Evolutionary conservation across 2,329 filamentous ascomycete species (phyloP), one percentile per base, ranked within the genome.

Genomic region (Helotiales sp.): DNA sequence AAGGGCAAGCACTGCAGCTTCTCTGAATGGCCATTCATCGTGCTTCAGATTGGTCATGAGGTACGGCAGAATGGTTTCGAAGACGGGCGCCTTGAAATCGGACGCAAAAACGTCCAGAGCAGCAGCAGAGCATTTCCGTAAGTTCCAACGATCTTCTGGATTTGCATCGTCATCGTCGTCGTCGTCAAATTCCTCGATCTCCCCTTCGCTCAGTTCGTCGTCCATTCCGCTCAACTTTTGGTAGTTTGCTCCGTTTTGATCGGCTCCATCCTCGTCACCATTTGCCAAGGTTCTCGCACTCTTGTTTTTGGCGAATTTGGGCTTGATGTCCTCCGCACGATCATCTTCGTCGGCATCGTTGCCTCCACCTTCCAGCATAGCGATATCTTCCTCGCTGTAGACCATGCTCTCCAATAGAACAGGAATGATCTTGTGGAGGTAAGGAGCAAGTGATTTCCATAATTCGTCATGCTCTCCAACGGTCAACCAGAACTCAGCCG

Each of bases 401-500:
- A 98, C 89, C 95, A 99, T 99, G 77, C 93, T 96, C 72, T 96
- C 89, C 7, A 99, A 86, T 61, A 99, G 82, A 1, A 97, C 91
- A 0, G 96, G 96, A 32, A 99, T 91, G 70, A 98, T 95, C 78
- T 92, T 92, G 71, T 86, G 80, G 64, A 98, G 87, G 76, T 92
- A 92, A 0, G 93, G 93, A 8, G 86, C 89, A 54, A 99, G 83
- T 0, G 88, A 86, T 72, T 89, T 86, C 82, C 93, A 93, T 62
- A 98, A 82, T 67, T 91, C 87, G 49, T 92, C 87, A 77, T 97
- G 93, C 78, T 97, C 96, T 68, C 93, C 94, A 22, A 97, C 90
- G 45, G 93, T 93, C 52, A 99, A 87, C 93, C 96, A 99, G 77
- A 99, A 99, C 79, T 99, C 96, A 5, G 96, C 93, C 8, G 96